Conservation (phyloP, 2,329 filamentous ascomycete species). For the Pseudogymnoascus pannorum region DNA sequence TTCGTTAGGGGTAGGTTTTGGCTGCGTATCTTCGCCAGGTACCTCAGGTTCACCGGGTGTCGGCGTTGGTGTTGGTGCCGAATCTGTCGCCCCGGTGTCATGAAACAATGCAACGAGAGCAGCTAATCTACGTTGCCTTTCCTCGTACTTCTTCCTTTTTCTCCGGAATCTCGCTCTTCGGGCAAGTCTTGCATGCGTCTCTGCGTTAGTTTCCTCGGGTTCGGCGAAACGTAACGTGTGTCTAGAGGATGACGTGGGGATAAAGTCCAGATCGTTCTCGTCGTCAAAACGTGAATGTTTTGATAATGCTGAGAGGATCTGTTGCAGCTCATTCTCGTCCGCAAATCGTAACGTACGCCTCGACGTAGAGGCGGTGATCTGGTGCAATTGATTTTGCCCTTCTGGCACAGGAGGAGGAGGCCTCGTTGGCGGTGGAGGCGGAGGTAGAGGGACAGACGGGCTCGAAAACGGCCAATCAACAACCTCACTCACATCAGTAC, state of each 20-base stretch:
- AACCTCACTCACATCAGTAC: neutral
- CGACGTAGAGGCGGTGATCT: neutral
- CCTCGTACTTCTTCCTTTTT: neutral
- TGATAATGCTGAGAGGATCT: neutral
- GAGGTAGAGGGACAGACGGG: neutral
- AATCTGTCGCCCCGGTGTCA: too few species aligned
- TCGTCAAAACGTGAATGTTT: neutral
- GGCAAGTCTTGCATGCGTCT: neutral
- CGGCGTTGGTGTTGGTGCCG: too few species aligned
- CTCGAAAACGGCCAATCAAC: neutral
- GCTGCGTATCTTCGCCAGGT: too few species aligned
- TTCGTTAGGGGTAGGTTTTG: too few species aligned
- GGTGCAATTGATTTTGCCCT: neutral
- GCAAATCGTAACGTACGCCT: neutral
- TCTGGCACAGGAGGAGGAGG: neutral
- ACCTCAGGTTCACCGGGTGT: too few species aligned
- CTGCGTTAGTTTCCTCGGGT: neutral
- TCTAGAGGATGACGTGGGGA: neutral
- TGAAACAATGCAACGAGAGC: too few species aligned
- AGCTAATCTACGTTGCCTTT: too few species aligned
- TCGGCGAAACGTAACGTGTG: neutral
- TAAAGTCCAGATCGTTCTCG: neutral
- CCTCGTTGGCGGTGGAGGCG: neutral
- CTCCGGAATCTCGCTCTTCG: neutral
- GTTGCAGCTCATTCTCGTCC: neutral